Conservation (phyloP, 352 stramenopile species). For the Elongisporangium undulatum region DNA sequence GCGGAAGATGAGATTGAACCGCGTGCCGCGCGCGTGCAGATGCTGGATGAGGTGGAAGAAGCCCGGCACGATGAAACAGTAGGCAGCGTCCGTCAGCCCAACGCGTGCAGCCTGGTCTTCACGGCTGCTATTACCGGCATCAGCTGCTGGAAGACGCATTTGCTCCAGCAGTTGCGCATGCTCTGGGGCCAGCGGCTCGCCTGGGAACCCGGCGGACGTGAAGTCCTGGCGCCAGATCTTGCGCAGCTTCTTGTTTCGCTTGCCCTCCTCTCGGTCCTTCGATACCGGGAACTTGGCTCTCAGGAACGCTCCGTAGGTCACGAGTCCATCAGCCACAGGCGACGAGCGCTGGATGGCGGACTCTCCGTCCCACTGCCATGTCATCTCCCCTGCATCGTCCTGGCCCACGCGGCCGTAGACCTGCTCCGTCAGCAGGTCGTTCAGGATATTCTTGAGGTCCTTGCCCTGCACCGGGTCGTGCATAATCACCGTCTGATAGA, state of each 20-base stretch:
- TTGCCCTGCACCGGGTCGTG: slow-evolving; percentile 79
- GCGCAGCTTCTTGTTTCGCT: slow-evolving; percentile 58
- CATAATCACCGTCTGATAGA: slow-evolving; percentile 71
- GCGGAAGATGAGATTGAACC: slow-evolving; percentile 78
- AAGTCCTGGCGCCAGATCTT: slow-evolving; percentile 65
- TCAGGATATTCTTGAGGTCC: slow-evolving; percentile 62
- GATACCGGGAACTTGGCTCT: slow-evolving; percentile 61
- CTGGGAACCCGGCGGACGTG: slow-evolving; percentile 39
- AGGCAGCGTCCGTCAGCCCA: slow-evolving; percentile 34
- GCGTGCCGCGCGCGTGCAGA: slow-evolving; percentile 31
- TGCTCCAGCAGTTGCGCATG: slow-evolving; percentile 40
- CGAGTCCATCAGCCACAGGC: slow-evolving; percentile 4
- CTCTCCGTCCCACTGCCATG: slow-evolving; percentile 48
- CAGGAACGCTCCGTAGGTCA: slow-evolving; percentile 66
- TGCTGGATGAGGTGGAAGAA: slow-evolving; percentile 59
- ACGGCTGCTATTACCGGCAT: slow-evolving; percentile 6
- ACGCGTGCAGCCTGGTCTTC: slow-evolving; percentile 14
- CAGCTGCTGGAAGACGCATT: slow-evolving; percentile 31
- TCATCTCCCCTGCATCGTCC: slow-evolving; percentile 10
- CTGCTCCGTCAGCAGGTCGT: slow-evolving; percentile 67
- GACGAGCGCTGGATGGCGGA: slow-evolving; percentile 8
- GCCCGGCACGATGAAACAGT: slow-evolving; percentile 62
- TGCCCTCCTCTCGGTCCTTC: slow-evolving; percentile 29
- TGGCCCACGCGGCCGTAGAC: slow-evolving; percentile 25
- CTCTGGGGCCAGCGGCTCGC: slow-evolving; percentile 35